These are phyloP conservation scores for Aspergillus bombycis DNA, from an alignment of 2,329 filamentous ascomycete species.

Conservation along the genomic window DNA sequence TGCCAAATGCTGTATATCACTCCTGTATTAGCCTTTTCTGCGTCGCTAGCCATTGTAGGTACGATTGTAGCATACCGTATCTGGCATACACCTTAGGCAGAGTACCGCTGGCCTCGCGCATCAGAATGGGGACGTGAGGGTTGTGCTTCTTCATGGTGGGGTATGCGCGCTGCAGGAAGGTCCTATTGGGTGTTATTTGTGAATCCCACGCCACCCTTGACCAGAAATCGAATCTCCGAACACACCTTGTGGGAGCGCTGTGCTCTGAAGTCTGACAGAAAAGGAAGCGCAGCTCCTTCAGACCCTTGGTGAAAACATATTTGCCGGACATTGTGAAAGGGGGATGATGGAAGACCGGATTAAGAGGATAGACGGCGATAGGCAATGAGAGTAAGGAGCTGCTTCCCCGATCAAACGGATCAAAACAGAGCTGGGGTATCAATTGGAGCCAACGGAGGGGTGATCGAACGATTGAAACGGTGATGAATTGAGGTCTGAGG, in stretches of 20 bases:
- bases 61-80: slow-evolving; percentile 68
- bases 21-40: slow-evolving; percentile 22
- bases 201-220: neutral
- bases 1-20: slow-evolving; percentile 60
- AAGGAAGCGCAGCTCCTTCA: slow-evolving; percentile 96
- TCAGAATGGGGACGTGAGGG: slow-evolving; percentile 87
- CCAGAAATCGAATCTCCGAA: slow-evolving; percentile 14
- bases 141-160: slow-evolving; percentile 99
- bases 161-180: slow-evolving; percentile 88
- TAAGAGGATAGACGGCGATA: no score
- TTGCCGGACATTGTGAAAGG: slow-evolving; percentile 75
- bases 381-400: neutral
- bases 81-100: slow-evolving; percentile 85
- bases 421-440: slow-evolving; percentile 16
- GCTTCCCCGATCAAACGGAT: slow-evolving; percentile 4
- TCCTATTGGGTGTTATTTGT: slow-evolving; percentile 54
- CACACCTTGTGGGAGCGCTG: slow-evolving; percentile 84
- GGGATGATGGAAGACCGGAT: slow-evolving; percentile 14
- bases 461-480: neutral
- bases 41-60: neutral
- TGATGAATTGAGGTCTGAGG: slow-evolving; percentile 15
- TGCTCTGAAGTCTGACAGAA: slow-evolving; percentile 94
- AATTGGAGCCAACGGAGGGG: slow-evolving; percentile 15
- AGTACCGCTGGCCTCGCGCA: slow-evolving; percentile 86
- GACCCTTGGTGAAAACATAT: slow-evolving; percentile 84